A percentile compares a stretch with the other conserved stretches of the same genome.
Conservation (phyloP, 306 rosid species). For the Quercus parvula region DNA sequence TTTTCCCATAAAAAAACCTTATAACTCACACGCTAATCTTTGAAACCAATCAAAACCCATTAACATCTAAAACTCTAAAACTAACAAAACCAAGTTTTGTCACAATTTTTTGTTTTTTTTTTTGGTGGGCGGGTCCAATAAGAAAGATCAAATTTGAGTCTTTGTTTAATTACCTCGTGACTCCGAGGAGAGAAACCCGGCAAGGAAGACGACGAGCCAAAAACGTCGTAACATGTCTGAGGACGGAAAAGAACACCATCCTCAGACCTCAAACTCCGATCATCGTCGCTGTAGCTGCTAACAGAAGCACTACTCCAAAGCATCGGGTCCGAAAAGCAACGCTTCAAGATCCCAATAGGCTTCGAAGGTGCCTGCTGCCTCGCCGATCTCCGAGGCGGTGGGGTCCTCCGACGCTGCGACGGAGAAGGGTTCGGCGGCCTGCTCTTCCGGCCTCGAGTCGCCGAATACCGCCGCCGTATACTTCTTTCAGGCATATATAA, state of each 20-base stretch:
- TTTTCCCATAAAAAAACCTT: no score
- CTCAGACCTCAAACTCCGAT: conserved; percentile 6
- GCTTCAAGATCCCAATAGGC: conserved; percentile 38
- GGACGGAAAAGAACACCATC: conserved; percentile 39
- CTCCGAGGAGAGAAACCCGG: conserved; percentile 36
- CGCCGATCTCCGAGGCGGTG: conserved; percentile 21
- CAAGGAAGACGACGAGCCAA: conserved; percentile 54
- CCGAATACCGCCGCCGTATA: conserved; percentile 28
- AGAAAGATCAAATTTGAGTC: neutral
- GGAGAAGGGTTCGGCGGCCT: conserved; percentile 48
- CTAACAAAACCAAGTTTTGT: neutral
- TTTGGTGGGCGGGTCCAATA: neutral
- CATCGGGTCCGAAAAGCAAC: conserved; percentile 61
- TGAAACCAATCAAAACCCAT: neutral
- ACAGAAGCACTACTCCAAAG: conserved; percentile 2
- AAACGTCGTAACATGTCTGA: conserved; percentile 38
- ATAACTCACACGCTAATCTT: neutral
- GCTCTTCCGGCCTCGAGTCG: conserved; percentile 20
- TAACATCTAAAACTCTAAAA: neutral
- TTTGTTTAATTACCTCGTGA: conserved; percentile 16
- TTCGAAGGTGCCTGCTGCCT: conserved; percentile 36
- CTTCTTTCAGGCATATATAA: conserved; percentile 42
- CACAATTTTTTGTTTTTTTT: neutral
- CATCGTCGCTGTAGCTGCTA: conserved; percentile 16
- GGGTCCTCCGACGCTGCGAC: conserved; percentile 25